Percentiles rank a stretch among this genome's conserved stretches.
phyloP scores from a whole-genome alignment of 73 alveolate genomes.

The Urostyla sp. region DNA sequence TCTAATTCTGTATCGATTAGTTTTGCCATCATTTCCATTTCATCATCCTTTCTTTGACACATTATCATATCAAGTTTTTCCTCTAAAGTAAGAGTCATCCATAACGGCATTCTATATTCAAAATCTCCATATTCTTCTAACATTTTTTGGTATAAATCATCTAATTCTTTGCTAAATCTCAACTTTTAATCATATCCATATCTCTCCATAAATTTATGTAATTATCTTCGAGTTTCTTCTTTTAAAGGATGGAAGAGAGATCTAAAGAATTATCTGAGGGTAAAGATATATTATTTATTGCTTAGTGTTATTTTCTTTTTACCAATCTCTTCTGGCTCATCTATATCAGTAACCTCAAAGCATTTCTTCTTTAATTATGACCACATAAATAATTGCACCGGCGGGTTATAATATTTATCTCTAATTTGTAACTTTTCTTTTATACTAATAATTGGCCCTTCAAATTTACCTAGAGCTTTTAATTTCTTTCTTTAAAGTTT shows the following conservation, averaged over 20 bases:
- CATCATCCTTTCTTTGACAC: conserved; percentile 45
- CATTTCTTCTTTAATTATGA: conserved; percentile 24
- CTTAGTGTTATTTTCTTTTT: too few relatives aligned
- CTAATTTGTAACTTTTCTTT: conserved; percentile 13
- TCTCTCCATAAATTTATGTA: too few relatives aligned
- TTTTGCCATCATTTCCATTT: conserved; percentile 45
- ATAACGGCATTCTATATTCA: conserved; percentile 42
- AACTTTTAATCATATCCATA: too few relatives aligned
- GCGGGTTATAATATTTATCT: conserved; percentile 8
- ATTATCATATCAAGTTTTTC: conserved; percentile 45
- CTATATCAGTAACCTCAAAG: conserved; percentile 37
- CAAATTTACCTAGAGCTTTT: not conserved
- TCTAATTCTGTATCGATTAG: conserved; percentile 33
- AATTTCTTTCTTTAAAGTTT: not conserved
- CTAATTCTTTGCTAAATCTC: too few relatives aligned
- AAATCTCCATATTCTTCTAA: conserved; percentile 37
- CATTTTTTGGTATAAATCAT: conserved; percentile 15
- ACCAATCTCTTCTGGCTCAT: too few relatives aligned
- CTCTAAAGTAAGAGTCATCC: conserved; percentile 30
- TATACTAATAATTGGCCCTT: not conserved
- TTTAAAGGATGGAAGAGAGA: too few relatives aligned
- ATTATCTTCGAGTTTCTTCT: too few relatives aligned
- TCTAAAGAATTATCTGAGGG: too few relatives aligned
- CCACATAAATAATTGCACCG: conserved; percentile 24
- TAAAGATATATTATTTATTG: too few relatives aligned